These are phyloP conservation scores for Plicaturopsis crispa DNA, from an alignment of 768 basidiomycete genomes.

Conservation along the genomic window DNA sequence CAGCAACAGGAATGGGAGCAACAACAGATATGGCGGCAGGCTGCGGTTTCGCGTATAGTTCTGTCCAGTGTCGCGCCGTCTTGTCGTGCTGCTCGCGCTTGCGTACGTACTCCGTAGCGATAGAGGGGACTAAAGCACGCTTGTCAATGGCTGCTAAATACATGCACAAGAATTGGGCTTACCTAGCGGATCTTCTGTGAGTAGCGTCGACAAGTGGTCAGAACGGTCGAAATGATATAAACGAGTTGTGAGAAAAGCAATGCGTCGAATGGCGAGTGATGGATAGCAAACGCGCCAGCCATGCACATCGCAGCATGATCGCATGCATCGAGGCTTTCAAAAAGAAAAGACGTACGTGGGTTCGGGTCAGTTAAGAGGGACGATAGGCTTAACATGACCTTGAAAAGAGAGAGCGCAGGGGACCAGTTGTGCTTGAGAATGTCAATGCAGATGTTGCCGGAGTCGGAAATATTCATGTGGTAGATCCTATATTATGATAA, in stretches of 20 bases:
- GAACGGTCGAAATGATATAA: not conserved
- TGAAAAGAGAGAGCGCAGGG: constrained; percentile 87
- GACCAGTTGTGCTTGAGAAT: constrained; percentile 94
- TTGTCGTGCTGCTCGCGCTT: constrained; percentile 67
- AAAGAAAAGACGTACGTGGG: constrained; percentile 52
- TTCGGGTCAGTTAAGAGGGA: constrained; percentile 93
- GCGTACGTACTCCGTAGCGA: constrained; percentile 61
- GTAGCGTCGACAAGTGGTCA: constrained; percentile 7
- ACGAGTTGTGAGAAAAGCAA: too few species aligned
- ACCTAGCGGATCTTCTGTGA: constrained; percentile 67
- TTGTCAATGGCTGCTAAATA: not conserved
- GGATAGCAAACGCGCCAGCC: too few species aligned
- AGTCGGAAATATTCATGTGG: constrained; percentile 84
- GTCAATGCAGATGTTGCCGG: constrained; percentile 78
- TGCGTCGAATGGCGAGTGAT: too few species aligned
- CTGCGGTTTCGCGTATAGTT: constrained; percentile 54
- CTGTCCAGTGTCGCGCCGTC: constrained; percentile 75
- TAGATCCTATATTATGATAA: constrained; percentile 50
- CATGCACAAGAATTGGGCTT: constrained; percentile 10
- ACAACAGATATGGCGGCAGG: constrained; percentile 23
- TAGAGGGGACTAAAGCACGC: constrained; percentile 46
- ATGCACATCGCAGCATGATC: too few species aligned
- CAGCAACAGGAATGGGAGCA: not conserved
- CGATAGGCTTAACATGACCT: constrained; percentile 89
- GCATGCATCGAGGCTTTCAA: too few species aligned